Evolutionary conservation across 2,329 filamentous ascomycete genomes (phyloP).

Genomic region (Epichloe aotearoae): DNA sequence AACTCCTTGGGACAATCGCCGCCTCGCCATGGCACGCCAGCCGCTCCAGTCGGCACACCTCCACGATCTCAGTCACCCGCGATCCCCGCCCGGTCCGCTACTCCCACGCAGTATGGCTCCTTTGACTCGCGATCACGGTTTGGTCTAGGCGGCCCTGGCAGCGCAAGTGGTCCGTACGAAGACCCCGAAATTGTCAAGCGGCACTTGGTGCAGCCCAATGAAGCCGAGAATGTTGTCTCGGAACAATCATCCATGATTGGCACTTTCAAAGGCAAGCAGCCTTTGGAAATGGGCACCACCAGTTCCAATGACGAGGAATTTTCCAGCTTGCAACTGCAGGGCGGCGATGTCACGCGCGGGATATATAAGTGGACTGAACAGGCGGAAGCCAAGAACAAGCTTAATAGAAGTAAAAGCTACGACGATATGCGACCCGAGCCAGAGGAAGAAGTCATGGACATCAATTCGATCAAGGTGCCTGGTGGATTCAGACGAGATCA

Average conservation of each 20-base stretch:
- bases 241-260: constrained; percentile 33
- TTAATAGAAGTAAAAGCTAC: constrained; percentile 80
- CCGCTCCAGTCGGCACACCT: constrained; percentile 46
- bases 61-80: constrained; percentile 25
- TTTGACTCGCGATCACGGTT: constrained; percentile 56
- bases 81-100: constrained; percentile 27
- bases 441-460: constrained; percentile 69
- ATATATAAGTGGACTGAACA: constrained; percentile 97
- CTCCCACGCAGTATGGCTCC: constrained; percentile 70
- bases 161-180: constrained; percentile 51
- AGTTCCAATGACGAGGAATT: constrained; percentile 65
- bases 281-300: constrained; percentile 22
- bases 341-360: constrained; percentile 84
- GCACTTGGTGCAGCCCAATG: constrained; percentile 64
- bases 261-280: constrained; percentile 40
- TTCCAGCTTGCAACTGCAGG: constrained; percentile 83
- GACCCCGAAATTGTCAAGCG: constrained; percentile 84
- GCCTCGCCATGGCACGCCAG: constrained; percentile 55
- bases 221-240: constrained; percentile 29
- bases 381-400: constrained; percentile 54
- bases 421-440: constrained; percentile 63
- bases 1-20: constrained; percentile 59
- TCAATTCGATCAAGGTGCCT: constrained; percentile 81
- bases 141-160: constrained; percentile 21
- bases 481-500: constrained; percentile 91